phyloP scores from a whole-genome alignment of 202 grass and related monocot species.

The Eragrostis tef region DNA sequence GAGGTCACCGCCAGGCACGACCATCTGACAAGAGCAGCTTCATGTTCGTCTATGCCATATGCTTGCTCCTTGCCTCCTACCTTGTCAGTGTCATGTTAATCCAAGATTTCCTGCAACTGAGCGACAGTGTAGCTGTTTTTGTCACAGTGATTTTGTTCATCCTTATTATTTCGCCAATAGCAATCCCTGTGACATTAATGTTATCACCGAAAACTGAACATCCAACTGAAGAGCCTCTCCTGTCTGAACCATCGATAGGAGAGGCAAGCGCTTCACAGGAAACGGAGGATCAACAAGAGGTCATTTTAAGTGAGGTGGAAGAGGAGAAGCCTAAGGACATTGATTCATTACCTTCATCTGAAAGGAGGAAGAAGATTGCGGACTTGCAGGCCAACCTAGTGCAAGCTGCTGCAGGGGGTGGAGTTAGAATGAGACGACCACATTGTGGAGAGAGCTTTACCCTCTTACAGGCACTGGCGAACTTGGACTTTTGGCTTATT shows the following conservation, averaged over 20 bases:
- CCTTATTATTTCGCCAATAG: slow-evolving; percentile 62
- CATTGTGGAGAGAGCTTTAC: slow-evolving; percentile 91
- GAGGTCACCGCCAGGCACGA: slow-evolving; percentile 76
- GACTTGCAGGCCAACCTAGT: slow-evolving; percentile 73
- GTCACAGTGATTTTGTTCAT: slow-evolving; percentile 69
- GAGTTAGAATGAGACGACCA: slow-evolving; percentile 79
- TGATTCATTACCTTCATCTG: slow-evolving; percentile 63
- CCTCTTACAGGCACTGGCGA: slow-evolving; percentile 74
- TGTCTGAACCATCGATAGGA: slow-evolving; percentile 57
- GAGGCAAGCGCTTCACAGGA: slow-evolving; percentile 66
- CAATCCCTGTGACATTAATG: slow-evolving; percentile 66
- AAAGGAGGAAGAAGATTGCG: slow-evolving; percentile 73
- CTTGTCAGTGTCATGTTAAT: slow-evolving; percentile 87
- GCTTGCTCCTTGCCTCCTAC: slow-evolving; percentile 89
- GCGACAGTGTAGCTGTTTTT: slow-evolving; percentile 46
- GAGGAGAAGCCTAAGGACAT: slow-evolving; percentile 81
- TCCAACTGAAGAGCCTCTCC: slow-evolving; percentile 67
- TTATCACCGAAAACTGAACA: slow-evolving; percentile 59
- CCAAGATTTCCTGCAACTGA: slow-evolving; percentile 73
- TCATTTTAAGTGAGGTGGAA: slow-evolving; percentile 84
- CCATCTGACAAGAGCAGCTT: slow-evolving; percentile 81
- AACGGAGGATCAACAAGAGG: slow-evolving; percentile 62
- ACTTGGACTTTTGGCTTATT: slow-evolving; percentile 95
- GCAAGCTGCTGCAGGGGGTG: slow-evolving; percentile 79
- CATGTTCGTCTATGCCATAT: slow-evolving; percentile 79